Percentiles rank a stretch among this genome's conserved stretches.
Conservation (phyloP, 768 basidiomycete species). For the Termitomyces heimii region DNA sequence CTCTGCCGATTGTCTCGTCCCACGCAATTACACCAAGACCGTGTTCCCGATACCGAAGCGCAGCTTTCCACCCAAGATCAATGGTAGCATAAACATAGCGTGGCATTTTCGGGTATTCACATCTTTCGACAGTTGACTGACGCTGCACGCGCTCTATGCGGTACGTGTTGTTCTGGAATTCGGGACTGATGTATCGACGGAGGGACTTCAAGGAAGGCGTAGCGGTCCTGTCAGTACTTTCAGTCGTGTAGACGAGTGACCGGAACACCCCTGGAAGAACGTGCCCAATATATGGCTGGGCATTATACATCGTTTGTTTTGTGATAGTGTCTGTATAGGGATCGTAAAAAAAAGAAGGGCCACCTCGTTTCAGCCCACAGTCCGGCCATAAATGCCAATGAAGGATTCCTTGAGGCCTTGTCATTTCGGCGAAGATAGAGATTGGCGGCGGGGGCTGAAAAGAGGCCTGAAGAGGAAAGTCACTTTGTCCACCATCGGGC, state of each 20-base stretch:
- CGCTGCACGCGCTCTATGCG: background rate
- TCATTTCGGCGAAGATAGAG: slow-evolving; percentile 29
- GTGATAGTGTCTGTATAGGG: slow-evolving; percentile 17
- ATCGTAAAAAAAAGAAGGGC: slow-evolving; percentile 20
- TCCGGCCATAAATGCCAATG: slow-evolving; percentile 29
- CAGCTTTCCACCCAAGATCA: slow-evolving; percentile 5
- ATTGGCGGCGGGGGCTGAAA: slow-evolving; percentile 31
- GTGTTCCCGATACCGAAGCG: slow-evolving; percentile 10
- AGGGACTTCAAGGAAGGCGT: slow-evolving; percentile 27
- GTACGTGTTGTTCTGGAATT: background rate
- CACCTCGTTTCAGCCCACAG: slow-evolving; percentile 10
- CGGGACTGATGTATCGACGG: slow-evolving; percentile 32
- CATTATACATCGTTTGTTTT: background rate
- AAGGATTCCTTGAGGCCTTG: slow-evolving; percentile 22
- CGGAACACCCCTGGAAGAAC: slow-evolving; percentile 39
- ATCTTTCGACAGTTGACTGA: slow-evolving; percentile 12
- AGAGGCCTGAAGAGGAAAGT: slow-evolving; percentile 17
- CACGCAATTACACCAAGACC: slow-evolving; percentile 50
- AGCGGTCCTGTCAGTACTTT: slow-evolving; percentile 23
- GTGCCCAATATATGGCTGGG: slow-evolving; percentile 16
- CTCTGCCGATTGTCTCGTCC: slow-evolving; percentile 61
- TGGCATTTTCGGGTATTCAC: slow-evolving; percentile 16
- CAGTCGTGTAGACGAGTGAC: slow-evolving; percentile 34
- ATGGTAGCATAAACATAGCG: slow-evolving; percentile 11
- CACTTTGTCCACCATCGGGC: slow-evolving; percentile 24